Percentiles rank a stretch among this genome's conserved stretches.
These are phyloP conservation scores for Acacia melanoxylon DNA, from an alignment of 306 rosid genomes.

Conservation along the genomic window DNA sequence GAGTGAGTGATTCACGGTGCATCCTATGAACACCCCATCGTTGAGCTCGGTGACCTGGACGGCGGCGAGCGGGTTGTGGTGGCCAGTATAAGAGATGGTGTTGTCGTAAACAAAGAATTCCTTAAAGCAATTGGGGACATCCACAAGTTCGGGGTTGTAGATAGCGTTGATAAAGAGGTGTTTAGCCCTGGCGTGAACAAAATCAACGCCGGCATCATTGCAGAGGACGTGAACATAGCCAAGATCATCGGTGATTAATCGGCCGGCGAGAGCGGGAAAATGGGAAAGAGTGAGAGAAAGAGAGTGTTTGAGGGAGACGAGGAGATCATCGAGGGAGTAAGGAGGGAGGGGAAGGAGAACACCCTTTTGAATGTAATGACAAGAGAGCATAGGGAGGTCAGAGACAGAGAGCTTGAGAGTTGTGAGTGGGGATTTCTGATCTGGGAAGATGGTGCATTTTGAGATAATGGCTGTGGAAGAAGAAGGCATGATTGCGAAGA, in stretches of 20 bases:
- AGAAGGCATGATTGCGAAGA: slow-evolving; percentile 64
- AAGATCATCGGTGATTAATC: slow-evolving; percentile 52
- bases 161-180: slow-evolving; percentile 40
- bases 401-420: slow-evolving; percentile 74
- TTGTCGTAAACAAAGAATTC: slow-evolving; percentile 69
- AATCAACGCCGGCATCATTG: slow-evolving; percentile 76
- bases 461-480: slow-evolving; percentile 59
- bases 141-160: slow-evolving; percentile 25
- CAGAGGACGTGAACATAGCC: slow-evolving; percentile 60
- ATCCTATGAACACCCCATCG: slow-evolving; percentile 72
- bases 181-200: slow-evolving; percentile 69
- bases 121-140: slow-evolving; percentile 67
- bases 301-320: slow-evolving; percentile 54
- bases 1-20: slow-evolving; percentile 71
- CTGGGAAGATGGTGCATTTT: slow-evolving; percentile 56
- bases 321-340: slow-evolving; percentile 46
- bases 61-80: slow-evolving; percentile 60
- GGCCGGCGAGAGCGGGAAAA: slow-evolving; percentile 88
- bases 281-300: slow-evolving; percentile 59
- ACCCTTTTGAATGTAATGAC: slow-evolving; percentile 89
- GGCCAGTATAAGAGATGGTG: slow-evolving; percentile 70
- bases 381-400: slow-evolving; percentile 87
- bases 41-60: slow-evolving; percentile 80
- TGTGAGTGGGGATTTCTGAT: slow-evolving; percentile 49
- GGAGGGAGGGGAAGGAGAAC: slow-evolving; percentile 63